Evolutionary conservation across 1,284 basidiomycete species (phyloP).

Genomic region (Cryptococcus sp.): DNA sequence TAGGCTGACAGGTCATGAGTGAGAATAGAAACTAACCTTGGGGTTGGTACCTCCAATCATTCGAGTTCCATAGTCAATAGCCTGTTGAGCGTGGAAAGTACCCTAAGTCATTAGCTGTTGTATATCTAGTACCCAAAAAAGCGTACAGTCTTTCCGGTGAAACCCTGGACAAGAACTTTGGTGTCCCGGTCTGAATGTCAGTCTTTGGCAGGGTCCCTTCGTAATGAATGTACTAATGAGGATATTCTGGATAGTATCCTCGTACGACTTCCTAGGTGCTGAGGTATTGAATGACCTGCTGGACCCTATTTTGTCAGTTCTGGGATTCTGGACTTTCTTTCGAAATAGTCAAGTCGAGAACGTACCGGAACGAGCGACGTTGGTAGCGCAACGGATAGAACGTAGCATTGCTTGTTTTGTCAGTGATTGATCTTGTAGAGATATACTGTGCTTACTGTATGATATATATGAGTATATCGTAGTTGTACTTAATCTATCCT

Average conservation of each 20-base stretch:
- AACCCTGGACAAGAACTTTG: constrained; percentile 86
- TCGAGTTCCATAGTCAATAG: constrained; percentile 81
- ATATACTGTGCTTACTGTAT: too few relatives aligned
- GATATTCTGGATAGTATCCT: constrained; percentile 85
- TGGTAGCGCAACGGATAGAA: constrained; percentile 25
- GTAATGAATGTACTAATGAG: constrained; percentile 60
- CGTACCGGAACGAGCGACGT: constrained; percentile 18
- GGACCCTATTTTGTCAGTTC: neutral
- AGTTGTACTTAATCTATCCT: too few relatives aligned
- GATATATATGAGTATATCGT: too few relatives aligned
- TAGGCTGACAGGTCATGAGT: too few relatives aligned
- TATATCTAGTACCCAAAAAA: too few relatives aligned
- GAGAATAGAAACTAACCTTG: constrained; percentile 52
- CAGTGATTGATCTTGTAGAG: too few relatives aligned
- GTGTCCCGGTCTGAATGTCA: constrained; percentile 70
- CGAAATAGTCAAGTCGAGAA: neutral
- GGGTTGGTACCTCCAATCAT: constrained; percentile 98
- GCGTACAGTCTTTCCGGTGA: constrained; percentile 91
- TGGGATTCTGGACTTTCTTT: too few relatives aligned
- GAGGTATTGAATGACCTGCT: constrained; percentile 65
- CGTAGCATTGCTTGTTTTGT: constrained; percentile 8
- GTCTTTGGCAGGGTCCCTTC: neutral
- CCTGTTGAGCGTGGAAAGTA: constrained; percentile 95
- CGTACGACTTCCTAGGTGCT: constrained; percentile 65
- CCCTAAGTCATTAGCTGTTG: constrained; percentile 58